Evolutionary conservation across 768 basidiomycete genomes (phyloP), one percentile per base, ranked within the genome.

Genomic region (Pisolithus sp.): DNA sequence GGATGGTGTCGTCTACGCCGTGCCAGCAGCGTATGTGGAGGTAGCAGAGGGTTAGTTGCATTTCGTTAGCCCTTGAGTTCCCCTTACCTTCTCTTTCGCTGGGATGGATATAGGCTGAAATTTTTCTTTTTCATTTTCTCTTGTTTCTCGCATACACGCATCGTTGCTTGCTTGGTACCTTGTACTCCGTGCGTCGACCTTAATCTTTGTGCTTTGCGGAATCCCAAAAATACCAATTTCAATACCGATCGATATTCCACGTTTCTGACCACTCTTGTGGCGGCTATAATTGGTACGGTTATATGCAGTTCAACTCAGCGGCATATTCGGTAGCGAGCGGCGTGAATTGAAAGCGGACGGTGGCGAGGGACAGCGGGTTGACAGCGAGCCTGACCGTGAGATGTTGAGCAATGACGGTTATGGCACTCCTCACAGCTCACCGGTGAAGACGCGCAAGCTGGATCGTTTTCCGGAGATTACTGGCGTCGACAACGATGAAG

Each of bases 1-100:
- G 62, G 82, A 79, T 45, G 95, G 95, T 20, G 69, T 84, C 54
- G 83, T 96, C 48, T 89, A 87, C 71, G 83, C 93, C 62, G 93
- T 93, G 4, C 96, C 96, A 48, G 92, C 93, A 23, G 82, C 85
- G 18, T 98, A 98, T 68, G 67, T 99, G 66, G 89, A 95, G 70
- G 68, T 84, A 60, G 75, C 77, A 63, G 81, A 86, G 81, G 90
- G 95, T 95, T 85, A 95, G 94, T 95, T 69, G 59, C 62, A 65
- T 61, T 73, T 60, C 61, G 68, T 68, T 62, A 53, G 50, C 76
- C 73, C 77, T 75, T 78, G 71, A 72, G 79, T 80, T 72, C 71
- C 63, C 71, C 73, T 75, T 78, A 80, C 76, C 55, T 57, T 57
- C 68, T 76, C 68, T 65, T 63, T 67, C 59, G 58, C 49, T 58